A percentile compares a stretch with the other conserved stretches of the same genome.
These are phyloP conservation scores for Harrya chromipes DNA, from an alignment of 768 basidiomycete species.

Conservation along the genomic window DNA sequence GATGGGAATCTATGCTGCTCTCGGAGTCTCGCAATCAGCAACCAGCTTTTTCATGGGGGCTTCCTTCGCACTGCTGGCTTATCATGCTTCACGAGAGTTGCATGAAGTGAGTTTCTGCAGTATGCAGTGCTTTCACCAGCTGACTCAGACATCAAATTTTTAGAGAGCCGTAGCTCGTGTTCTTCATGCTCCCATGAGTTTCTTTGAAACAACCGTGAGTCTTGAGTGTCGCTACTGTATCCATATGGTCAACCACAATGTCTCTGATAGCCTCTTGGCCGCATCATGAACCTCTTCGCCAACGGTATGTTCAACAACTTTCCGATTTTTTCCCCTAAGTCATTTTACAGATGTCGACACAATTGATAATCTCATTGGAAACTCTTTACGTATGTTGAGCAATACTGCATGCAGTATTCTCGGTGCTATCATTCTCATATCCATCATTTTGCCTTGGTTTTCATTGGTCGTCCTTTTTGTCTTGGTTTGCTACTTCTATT, in stretches of 20 bases:
- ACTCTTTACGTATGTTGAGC: constrained; percentile 72
- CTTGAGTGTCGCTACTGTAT: background rate
- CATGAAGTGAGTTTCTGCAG: constrained; percentile 45
- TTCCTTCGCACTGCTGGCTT: constrained; percentile 64
- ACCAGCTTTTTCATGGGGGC: constrained; percentile 66
- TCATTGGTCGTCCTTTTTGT: constrained; percentile 68
- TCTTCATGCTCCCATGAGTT: constrained; percentile 84
- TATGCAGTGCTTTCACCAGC: background rate
- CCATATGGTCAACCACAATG: background rate
- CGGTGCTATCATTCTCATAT: constrained; percentile 76
- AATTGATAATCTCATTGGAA: constrained; percentile 72
- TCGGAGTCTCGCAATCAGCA: constrained; percentile 70
- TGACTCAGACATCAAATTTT: background rate
- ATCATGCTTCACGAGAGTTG: constrained; percentile 69
- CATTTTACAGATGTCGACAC: constrained; percentile 61
- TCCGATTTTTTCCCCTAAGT: background rate
- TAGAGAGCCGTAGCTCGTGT: constrained; percentile 64
- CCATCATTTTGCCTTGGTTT: constrained; percentile 81
- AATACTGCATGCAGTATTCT: constrained; percentile 61
- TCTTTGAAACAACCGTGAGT: constrained; percentile 81
- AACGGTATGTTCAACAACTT: constrained; percentile 46
- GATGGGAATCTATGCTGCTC: constrained; percentile 79
- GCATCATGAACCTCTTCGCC: constrained; percentile 88
- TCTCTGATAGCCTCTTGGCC: constrained; percentile 61
- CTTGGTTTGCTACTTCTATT: constrained; percentile 60